A percentile compares a stretch with the other conserved stretches of the same genome.
Conservation (phyloP, 192 early-diverging fungal genomes). For the Backusella macrospora region DNA sequence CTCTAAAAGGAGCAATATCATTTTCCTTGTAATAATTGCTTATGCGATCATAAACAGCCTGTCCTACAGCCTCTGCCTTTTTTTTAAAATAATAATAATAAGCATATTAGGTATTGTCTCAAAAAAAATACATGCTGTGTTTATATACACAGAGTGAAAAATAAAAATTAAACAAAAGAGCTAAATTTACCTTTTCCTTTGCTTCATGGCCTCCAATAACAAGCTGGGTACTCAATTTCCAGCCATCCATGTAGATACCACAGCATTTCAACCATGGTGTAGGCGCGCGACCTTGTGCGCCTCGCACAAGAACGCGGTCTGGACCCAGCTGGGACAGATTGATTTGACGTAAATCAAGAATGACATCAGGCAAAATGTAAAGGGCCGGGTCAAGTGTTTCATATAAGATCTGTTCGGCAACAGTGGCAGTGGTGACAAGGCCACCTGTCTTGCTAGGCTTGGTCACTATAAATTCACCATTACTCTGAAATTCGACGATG, state of each 20-base stretch:
- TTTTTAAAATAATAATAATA: background rate
- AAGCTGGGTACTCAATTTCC: conserved; percentile 57
- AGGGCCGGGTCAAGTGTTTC: conserved; percentile 66
- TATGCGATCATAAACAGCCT: conserved; percentile 55
- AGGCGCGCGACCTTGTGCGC: conserved; percentile 60
- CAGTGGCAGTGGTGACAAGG: conserved; percentile 57
- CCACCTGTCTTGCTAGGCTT: conserved; percentile 69
- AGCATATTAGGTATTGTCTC: background rate
- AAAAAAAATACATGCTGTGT: background rate
- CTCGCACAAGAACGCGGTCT: conserved; percentile 60
- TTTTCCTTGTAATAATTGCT: conserved; percentile 43
- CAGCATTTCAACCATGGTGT: conserved; percentile 62
- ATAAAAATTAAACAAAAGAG: conserved; percentile 28
- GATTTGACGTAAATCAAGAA: conserved; percentile 62
- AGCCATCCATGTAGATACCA: conserved; percentile 63
- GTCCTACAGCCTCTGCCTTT: conserved; percentile 57
- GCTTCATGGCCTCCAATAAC: conserved; percentile 66
- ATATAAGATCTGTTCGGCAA: conserved; percentile 66
- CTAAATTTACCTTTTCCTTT: conserved; percentile 19
- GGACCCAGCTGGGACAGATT: conserved; percentile 53
- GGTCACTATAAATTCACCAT: conserved; percentile 61
- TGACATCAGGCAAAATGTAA: conserved; percentile 67
- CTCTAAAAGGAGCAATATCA: conserved; percentile 54
- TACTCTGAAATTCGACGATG: conserved; percentile 56
- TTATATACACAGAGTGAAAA: background rate